phyloP scores from a whole-genome alignment of 2,329 filamentous ascomycete genomes.

The Purpureocillium lavendulum region DNA sequence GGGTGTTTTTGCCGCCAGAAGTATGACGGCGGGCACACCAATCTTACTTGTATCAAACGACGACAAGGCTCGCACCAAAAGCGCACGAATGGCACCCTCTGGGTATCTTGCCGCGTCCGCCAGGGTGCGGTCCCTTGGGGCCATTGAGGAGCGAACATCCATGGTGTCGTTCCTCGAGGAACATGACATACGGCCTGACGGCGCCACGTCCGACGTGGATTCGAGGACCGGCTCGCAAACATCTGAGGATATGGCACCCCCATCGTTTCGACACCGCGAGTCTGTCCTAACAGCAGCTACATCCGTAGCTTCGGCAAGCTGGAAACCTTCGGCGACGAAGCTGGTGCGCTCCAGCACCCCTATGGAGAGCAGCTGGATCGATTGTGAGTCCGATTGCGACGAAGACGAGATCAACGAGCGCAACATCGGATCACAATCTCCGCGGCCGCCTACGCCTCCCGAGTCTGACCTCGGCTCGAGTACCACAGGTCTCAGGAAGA shows the following conservation, averaged over 20 bases:
- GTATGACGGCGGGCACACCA: slow-evolving; percentile 44
- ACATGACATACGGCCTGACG: slow-evolving; percentile 10
- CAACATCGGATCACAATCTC: slow-evolving; percentile 13
- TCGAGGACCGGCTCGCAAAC: slow-evolving; percentile 20
- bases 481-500: background rate
- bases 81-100: slow-evolving; percentile 6
- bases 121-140: slow-evolving; percentile 20
- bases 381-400: slow-evolving; percentile 25
- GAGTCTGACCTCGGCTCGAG: slow-evolving; percentile 8
- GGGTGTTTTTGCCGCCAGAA: slow-evolving; percentile 38
- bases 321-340: slow-evolving; percentile 17
- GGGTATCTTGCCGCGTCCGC: slow-evolving; percentile 21
- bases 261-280: slow-evolving; percentile 22
- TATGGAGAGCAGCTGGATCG: slow-evolving; percentile 27
- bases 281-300: slow-evolving; percentile 27
- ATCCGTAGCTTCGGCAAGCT: slow-evolving; percentile 22
- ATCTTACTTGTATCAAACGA: slow-evolving; percentile 23
- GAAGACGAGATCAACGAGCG: slow-evolving; percentile 9
- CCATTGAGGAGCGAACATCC: slow-evolving; percentile 27
- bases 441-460: slow-evolving; percentile 20
- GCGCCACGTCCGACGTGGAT: slow-evolving; percentile 22
- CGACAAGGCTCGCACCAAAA: slow-evolving; percentile 12
- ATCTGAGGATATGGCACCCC: slow-evolving; percentile 21
- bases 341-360: slow-evolving; percentile 10
- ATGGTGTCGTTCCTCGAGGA: slow-evolving; percentile 24